These are phyloP conservation scores for Alternaria angustiovoidea DNA, from an alignment of 2,329 filamentous ascomycete species.

Conservation along the genomic window DNA sequence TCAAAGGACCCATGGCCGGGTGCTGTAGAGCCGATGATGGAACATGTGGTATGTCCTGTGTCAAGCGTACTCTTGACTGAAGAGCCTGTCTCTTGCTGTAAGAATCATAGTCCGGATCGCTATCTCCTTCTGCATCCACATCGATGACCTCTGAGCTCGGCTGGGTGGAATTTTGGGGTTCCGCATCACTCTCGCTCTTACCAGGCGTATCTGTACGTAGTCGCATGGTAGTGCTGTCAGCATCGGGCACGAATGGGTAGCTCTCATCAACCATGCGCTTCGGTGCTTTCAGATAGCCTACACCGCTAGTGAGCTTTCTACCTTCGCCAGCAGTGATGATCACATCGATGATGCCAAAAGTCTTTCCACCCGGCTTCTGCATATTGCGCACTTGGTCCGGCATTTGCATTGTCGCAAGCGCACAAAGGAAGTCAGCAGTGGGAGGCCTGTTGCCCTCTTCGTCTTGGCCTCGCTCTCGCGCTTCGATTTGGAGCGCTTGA, in stretches of 20 bases:
- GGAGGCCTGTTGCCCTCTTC: constrained; percentile 42
- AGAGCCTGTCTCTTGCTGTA: constrained; percentile 15
- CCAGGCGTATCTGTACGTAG: not conserved
- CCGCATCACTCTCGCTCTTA: not conserved
- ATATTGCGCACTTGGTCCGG: constrained; percentile 44
- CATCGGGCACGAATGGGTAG: constrained; percentile 14
- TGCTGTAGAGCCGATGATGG: not conserved
- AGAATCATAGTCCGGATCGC: constrained; percentile 6
- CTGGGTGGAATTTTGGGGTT: not conserved
- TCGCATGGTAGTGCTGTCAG: not conserved
- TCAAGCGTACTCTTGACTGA: not conserved
- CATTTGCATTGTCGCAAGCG: constrained; percentile 49
- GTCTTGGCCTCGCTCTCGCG: constrained; percentile 45
- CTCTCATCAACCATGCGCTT: constrained; percentile 32
- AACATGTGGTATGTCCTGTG: not conserved
- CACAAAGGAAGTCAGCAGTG: constrained; percentile 50
- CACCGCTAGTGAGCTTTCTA: constrained; percentile 32
- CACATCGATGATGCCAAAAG: constrained; percentile 52
- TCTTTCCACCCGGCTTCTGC: constrained; percentile 39
- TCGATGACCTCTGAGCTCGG: not conserved
- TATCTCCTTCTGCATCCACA: constrained; percentile 18
- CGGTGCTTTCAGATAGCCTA: constrained; percentile 35
- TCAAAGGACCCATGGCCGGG: not conserved
- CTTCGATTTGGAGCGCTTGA: constrained; percentile 44
- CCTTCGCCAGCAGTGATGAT: constrained; percentile 43